These are phyloP conservation scores for Elsinoe arachidis DNA, from an alignment of 2,329 filamentous ascomycete species.

Conservation along the genomic window DNA sequence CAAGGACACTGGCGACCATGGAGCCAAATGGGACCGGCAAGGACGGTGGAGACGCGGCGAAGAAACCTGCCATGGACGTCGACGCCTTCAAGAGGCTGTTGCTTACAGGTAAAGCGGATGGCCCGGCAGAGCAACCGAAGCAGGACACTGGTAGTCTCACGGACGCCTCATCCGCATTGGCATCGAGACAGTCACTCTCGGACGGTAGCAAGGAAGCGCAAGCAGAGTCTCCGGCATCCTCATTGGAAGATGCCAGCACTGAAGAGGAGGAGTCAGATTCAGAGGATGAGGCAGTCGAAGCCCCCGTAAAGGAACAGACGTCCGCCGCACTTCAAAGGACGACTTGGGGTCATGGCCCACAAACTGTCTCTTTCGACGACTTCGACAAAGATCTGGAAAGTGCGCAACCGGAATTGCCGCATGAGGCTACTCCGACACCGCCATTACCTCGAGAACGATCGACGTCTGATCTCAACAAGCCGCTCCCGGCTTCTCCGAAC, in stretches of 20 bases:
- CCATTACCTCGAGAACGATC: not conserved
- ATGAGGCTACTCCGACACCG: not conserved
- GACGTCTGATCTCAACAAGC: constrained; percentile 3
- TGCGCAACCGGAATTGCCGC: no score
- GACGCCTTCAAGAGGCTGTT: constrained; percentile 67
- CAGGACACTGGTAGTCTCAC: constrained; percentile 37
- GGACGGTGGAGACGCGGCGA: not conserved
- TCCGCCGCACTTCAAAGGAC: not conserved
- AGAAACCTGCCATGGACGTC: constrained; percentile 51
- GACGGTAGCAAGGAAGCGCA: constrained; percentile 37
- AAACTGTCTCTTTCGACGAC: constrained; percentile 26
- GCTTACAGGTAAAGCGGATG: constrained; percentile 55
- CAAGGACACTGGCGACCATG: constrained; percentile 24
- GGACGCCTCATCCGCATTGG: constrained; percentile 47
- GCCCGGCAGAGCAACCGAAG: constrained; percentile 15
- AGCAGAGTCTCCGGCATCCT: constrained; percentile 47
- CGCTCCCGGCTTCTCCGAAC: not conserved
- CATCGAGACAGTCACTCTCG: constrained; percentile 47
- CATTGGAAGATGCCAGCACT: constrained; percentile 38
- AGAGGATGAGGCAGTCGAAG: constrained; percentile 28
- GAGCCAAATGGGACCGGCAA: constrained; percentile 17
- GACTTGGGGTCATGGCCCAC: constrained; percentile 25
- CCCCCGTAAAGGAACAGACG: constrained; percentile 35
- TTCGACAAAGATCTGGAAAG: constrained; percentile 23
- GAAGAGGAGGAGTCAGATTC: constrained; percentile 22